A percentile compares a stretch with the other conserved stretches of the same genome.
phyloP scores from a whole-genome alignment of 2,329 filamentous ascomycete species.

The Colletotrichum liriopes region DNA sequence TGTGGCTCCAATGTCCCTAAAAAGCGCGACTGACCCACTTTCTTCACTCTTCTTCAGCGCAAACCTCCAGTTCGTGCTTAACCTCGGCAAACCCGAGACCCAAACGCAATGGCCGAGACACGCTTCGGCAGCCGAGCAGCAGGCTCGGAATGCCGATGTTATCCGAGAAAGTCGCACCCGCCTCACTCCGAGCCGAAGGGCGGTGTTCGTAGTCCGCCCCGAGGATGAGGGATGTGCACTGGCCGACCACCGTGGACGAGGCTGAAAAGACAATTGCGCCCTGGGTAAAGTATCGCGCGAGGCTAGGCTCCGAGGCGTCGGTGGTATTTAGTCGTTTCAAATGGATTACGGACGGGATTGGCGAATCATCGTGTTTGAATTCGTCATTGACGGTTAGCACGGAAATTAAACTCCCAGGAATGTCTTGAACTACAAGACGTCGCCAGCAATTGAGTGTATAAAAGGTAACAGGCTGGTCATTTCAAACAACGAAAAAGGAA shows the following conservation, averaged over 20 bases:
- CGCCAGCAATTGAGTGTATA: neutral
- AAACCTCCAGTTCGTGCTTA: neutral
- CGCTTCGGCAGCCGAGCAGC: constrained; percentile 30
- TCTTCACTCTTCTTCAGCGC: constrained; percentile 20
- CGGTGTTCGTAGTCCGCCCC: neutral
- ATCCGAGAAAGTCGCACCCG: constrained; percentile 21
- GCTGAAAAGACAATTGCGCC: neutral
- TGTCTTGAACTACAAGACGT: neutral
- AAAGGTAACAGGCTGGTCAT: neutral
- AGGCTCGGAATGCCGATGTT: constrained; percentile 37
- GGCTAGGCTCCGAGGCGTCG: neutral
- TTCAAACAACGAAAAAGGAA: constrained; percentile 37
- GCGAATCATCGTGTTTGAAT: neutral
- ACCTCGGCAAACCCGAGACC: constrained; percentile 18
- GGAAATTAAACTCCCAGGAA: neutral
- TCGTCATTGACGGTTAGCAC: neutral
- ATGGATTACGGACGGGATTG: no score
- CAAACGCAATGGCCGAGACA: constrained; percentile 25
- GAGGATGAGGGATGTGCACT: neutral
- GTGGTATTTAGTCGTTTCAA: neutral
- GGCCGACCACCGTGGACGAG: neutral
- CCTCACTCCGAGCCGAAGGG: constrained; percentile 34
- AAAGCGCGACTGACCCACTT: neutral
- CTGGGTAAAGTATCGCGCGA: neutral
- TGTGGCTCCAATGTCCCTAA: neutral